Evolutionary conservation across 73 alveolate species (phyloP).

Genomic region (Paramecium caudatum): DNA sequence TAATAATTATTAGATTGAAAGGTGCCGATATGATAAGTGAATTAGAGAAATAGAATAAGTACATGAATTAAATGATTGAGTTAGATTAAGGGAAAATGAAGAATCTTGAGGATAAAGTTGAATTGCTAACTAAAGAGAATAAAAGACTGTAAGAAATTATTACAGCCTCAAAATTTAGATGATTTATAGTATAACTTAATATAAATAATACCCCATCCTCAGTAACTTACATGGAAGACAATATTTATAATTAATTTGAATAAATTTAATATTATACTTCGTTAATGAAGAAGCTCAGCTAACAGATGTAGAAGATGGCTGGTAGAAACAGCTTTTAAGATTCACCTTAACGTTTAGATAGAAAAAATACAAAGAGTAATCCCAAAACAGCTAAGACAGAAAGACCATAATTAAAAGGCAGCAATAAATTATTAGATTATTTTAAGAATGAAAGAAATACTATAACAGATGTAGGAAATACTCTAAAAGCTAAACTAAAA

Average conservation of each 20-base stretch:
- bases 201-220: too few relatives aligned
- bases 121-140: background rate
- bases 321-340: constrained; percentile 53
- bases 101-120: constrained; percentile 20
- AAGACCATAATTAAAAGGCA: constrained; percentile 43
- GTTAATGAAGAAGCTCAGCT: constrained; percentile 32
- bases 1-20: background rate
- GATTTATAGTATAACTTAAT: too few relatives aligned
- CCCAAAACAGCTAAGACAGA: constrained; percentile 20
- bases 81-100: constrained; percentile 10
- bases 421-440: constrained; percentile 23
- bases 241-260: constrained; percentile 4
- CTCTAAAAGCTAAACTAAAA: background rate
- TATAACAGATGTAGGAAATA: background rate
- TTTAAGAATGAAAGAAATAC: constrained; percentile 68
- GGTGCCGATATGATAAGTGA: background rate
- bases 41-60: background rate
- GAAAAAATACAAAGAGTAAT: background rate
- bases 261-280: constrained; percentile 21
- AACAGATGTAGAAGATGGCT: background rate
- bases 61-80: background rate
- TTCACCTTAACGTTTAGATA: background rate
- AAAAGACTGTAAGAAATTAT: constrained; percentile 27
- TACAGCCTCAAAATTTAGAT: too few relatives aligned
- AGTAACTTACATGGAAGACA: too few relatives aligned